Base-by-base conservation (phyloP, 2,329 filamentous ascomycete genomes). In the Ascochyta viciae-villosae region DNA sequence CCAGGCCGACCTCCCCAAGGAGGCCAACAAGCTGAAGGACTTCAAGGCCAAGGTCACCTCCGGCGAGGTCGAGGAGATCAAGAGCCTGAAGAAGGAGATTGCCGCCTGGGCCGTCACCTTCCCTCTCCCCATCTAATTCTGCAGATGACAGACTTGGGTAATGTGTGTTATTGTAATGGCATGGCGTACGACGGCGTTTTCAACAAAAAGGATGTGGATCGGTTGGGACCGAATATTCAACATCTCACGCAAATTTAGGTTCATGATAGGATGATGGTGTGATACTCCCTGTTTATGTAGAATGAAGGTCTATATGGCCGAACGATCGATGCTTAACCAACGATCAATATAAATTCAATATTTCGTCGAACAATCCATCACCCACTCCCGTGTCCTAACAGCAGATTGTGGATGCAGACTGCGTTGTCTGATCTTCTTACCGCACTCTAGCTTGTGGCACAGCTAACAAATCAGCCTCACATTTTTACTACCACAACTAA, bases 21-120 rank as follows among this genome's bases (percentile, higher is more conserved):
- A 95, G 80, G 92, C 91, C 73, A 99, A 98, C 88, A 97, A 96
- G 88, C 91, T 96, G 78, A 98, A 98, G 88, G 95, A 99, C 84
- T 98, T 99, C 89, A 96, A 94, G 85, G 88, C 87, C 76, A 94
- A 92, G 86, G 91, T 96, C 60, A 86, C 90, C 55, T 81, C 84
- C 66, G 93, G 92, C 63, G 85, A 89, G 73, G 84, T 96, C 44
- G 79, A 86, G 59, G 90, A 93, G 83, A 94, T 99, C 80, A 88
- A 90, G 76, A 85, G 84, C 67, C 85, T 96, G 76, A 90, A 88
- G 83, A 89, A 92, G 82, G 94, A 98, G 85, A 92, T 99, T 76
- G 83, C 91, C 42, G 81, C 81, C 44, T 99, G 94, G 94, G 91
- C 91, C 75, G 85, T 84, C 75, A 87, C 85, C 66, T 99, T 97